These are phyloP conservation scores for Neurospora tetrasperma DNA, from an alignment of 495 filamentous ascomycete species.

Conservation along the genomic window DNA sequence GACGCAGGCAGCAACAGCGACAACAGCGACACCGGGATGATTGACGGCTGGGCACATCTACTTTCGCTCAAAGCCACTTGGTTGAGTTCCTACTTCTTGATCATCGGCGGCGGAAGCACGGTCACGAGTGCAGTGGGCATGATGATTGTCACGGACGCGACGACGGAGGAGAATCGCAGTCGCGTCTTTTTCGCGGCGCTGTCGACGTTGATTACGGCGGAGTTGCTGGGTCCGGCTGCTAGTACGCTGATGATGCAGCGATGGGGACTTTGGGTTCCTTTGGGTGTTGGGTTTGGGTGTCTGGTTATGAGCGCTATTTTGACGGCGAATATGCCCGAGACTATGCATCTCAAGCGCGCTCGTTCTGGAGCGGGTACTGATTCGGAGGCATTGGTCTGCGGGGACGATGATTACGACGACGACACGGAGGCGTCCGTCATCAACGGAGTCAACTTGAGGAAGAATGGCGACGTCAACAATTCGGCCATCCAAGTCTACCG, in stretches of 20 bases:
- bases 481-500: not conserved
- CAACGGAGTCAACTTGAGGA: not conserved
- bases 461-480: not conserved
- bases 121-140: not conserved
- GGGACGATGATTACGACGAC: not conserved
- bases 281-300: not conserved
- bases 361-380: not conserved
- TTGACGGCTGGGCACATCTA: not conserved
- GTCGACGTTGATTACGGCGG: not conserved
- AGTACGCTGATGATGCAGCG: not conserved
- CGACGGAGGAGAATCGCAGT: not conserved
- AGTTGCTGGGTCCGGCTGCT: not conserved
- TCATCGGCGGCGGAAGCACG: not conserved
- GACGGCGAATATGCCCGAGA: not conserved
- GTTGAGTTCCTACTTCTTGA: not conserved
- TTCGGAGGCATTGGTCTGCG: not conserved
- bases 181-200: not conserved
- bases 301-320: not conserved
- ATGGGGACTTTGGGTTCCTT: not conserved
- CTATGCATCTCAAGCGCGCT: not conserved
- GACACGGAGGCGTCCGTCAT: not conserved
- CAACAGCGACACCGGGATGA: not conserved
- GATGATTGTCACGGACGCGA: not conserved
- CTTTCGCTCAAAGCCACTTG: not conserved
- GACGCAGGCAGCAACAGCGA: not conserved